Percentiles rank a stretch among this genome's conserved stretches.
Conservation (phyloP, 2,329 filamentous ascomycete genomes). For the Fusarium dlaminii region DNA sequence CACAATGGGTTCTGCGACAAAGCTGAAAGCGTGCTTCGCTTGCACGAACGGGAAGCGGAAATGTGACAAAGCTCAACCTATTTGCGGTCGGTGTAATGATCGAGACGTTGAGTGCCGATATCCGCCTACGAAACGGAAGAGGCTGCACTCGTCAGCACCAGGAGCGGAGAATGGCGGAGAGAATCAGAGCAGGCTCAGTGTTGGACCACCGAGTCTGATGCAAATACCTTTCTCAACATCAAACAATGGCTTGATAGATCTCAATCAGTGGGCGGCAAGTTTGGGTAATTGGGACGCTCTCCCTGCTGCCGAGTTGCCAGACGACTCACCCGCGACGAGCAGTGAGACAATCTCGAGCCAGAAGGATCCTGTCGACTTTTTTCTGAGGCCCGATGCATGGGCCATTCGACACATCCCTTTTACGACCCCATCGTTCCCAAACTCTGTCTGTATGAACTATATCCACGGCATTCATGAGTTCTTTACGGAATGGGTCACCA, state of each 20-base stretch:
- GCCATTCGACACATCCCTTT: slow-evolving; percentile 1
- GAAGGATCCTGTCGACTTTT: not conserved
- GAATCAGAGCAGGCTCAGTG: not conserved
- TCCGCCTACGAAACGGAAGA: not conserved
- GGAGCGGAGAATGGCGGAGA: not conserved
- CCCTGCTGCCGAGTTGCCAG: not conserved
- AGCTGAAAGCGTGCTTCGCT: not conserved
- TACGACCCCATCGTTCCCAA: not conserved
- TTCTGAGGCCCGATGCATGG: not conserved
- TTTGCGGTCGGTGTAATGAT: not conserved
- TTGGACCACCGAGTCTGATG: not conserved
- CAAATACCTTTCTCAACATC: not conserved
- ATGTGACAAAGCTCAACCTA: slow-evolving; percentile 8
- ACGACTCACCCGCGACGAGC: not conserved
- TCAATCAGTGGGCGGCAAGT: not conserved
- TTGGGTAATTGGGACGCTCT: not conserved
- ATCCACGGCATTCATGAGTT: not conserved
- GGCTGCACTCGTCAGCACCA: not conserved
- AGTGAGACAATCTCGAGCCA: not conserved
- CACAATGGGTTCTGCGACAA: not conserved
- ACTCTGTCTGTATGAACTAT: slow-evolving; percentile 8
- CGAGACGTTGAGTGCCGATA: slow-evolving; percentile 10
- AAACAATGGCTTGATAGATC: not conserved
- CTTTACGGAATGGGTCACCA: not conserved
- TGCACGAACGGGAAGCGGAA: not conserved